phyloP scores from a whole-genome alignment of 192 early-diverging fungal species.

The Umbelopsis isabellina region DNA sequence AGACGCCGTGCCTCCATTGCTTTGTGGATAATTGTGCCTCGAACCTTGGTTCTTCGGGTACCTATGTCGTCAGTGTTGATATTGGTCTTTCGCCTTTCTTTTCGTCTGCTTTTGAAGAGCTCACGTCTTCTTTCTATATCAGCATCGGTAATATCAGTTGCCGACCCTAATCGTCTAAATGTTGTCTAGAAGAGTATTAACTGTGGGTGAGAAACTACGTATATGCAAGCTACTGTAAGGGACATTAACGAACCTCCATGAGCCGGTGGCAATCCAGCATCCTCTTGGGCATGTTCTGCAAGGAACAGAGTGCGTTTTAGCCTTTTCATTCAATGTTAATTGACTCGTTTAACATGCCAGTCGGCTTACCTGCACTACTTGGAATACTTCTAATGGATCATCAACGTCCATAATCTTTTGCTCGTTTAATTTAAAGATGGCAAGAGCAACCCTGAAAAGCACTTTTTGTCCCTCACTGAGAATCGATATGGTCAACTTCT shows the following conservation, averaged over 20 bases:
- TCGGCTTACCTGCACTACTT: constrained; percentile 42
- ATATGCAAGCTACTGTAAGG: background rate
- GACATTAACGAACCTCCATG: constrained; percentile 49
- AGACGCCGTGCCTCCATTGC: constrained; percentile 26
- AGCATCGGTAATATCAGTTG: constrained; percentile 31
- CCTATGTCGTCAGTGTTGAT: constrained; percentile 17
- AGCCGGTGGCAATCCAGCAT: constrained; percentile 66
- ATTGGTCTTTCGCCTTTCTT: constrained; percentile 32
- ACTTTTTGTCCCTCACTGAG: constrained; percentile 63
- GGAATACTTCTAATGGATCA: constrained; percentile 62
- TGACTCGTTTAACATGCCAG: no score
- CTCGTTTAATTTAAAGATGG: constrained; percentile 71
- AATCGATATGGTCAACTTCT: constrained; percentile 3
- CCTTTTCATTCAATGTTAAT: background rate
- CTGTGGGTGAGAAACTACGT: background rate
- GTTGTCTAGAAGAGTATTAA: constrained; percentile 21
- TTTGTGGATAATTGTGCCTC: constrained; percentile 27
- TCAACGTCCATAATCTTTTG: constrained; percentile 58
- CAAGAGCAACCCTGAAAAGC: constrained; percentile 69
- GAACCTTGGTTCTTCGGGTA: constrained; percentile 16
- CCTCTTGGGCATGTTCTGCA: constrained; percentile 61
- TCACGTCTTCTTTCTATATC: constrained; percentile 40
- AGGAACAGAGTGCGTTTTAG: background rate
- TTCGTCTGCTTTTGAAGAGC: constrained; percentile 36
- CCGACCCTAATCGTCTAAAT: constrained; percentile 29